Conservation (phyloP, 2,329 filamentous ascomycete genomes). For the Aspergillus japonicus region DNA sequence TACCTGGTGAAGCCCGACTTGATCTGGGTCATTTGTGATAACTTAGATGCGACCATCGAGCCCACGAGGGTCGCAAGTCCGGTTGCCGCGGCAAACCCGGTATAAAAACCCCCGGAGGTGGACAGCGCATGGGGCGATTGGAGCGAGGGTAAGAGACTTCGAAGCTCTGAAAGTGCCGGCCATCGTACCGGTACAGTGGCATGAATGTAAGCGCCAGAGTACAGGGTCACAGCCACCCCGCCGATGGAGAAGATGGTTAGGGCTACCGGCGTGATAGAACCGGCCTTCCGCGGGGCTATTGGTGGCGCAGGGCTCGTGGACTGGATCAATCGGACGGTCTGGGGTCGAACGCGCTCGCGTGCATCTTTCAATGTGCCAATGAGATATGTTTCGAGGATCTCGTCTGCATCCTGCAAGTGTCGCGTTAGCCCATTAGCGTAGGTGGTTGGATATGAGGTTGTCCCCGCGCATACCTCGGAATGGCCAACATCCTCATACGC, state of each 20-base stretch:
- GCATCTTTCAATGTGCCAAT: slow-evolving; percentile 37
- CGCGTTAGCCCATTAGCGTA: no score
- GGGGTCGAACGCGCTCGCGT: slow-evolving; percentile 17
- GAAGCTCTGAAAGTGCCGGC: not conserved
- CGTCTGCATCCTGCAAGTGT: slow-evolving; percentile 36
- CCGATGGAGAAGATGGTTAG: not conserved
- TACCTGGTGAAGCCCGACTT: slow-evolving; percentile 29
- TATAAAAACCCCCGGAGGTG: slow-evolving; percentile 30
- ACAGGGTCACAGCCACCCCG: not conserved
- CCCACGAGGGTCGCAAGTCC: slow-evolving; percentile 16
- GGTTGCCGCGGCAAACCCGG: slow-evolving; percentile 23
- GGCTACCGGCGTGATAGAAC: not conserved
- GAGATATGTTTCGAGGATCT: slow-evolving; percentile 37
- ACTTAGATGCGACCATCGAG: slow-evolving; percentile 14
- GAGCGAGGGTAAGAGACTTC: not conserved
- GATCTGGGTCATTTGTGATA: slow-evolving; percentile 22
- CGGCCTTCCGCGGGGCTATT: slow-evolving; percentile 16
- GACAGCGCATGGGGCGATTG: not conserved
- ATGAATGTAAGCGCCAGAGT: not conserved
- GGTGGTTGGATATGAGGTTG: no score
- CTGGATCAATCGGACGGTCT: slow-evolving; percentile 22
- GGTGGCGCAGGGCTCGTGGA: slow-evolving; percentile 16
- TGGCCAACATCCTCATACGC: slow-evolving; percentile 45
- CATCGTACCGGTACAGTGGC: not conserved
- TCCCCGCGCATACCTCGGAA: slow-evolving; percentile 24